These are phyloP conservation scores for Suillus lakei DNA, from an alignment of 768 basidiomycete genomes.

Conservation along the genomic window DNA sequence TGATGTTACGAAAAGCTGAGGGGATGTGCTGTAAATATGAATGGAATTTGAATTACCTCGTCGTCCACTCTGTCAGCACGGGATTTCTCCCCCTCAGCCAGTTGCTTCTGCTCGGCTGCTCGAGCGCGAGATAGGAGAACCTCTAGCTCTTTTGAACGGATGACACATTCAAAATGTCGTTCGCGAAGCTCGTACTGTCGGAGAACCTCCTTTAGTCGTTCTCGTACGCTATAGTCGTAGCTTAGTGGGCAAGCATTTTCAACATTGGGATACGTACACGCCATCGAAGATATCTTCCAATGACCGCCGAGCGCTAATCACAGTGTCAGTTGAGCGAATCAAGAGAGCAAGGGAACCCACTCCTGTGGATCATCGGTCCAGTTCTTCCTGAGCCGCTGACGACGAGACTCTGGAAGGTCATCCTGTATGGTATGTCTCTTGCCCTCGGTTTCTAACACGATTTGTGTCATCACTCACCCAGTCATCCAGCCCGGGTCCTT, in stretches of 20 bases:
- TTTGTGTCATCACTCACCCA: conserved; percentile 50
- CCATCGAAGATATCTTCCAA: conserved; percentile 86
- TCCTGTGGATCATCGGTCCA: conserved; percentile 80
- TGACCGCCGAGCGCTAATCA: conserved; percentile 66
- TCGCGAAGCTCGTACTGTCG: conserved; percentile 90
- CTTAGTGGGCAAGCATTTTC: conserved; percentile 6
- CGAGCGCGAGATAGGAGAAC: conserved; percentile 86
- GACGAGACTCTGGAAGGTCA: conserved; percentile 63
- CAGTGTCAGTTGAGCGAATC: conserved; percentile 1
- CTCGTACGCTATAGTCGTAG: conserved; percentile 62
- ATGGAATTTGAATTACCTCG: conserved; percentile 57
- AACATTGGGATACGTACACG: conserved; percentile 58
- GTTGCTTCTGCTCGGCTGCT: conserved; percentile 85
- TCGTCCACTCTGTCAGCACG: conserved; percentile 73
- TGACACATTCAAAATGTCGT: conserved; percentile 90
- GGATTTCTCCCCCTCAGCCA: conserved; percentile 75
- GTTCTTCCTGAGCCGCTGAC: conserved; percentile 77
- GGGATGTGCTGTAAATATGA: neutral
- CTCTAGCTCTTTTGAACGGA: conserved; percentile 91
- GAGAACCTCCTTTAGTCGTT: conserved; percentile 85
- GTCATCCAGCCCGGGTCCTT: conserved; percentile 62
- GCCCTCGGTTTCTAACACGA: conserved; percentile 1
- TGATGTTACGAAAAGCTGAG: conserved; percentile 1
- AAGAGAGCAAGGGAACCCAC: conserved; percentile 46
- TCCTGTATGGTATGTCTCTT: conserved; percentile 47